Percentiles rank a stretch among this genome's conserved stretches.
Evolutionary conservation across 2,329 filamentous ascomycete genomes (phyloP).

Genomic region (Aspergillus sp.): DNA sequence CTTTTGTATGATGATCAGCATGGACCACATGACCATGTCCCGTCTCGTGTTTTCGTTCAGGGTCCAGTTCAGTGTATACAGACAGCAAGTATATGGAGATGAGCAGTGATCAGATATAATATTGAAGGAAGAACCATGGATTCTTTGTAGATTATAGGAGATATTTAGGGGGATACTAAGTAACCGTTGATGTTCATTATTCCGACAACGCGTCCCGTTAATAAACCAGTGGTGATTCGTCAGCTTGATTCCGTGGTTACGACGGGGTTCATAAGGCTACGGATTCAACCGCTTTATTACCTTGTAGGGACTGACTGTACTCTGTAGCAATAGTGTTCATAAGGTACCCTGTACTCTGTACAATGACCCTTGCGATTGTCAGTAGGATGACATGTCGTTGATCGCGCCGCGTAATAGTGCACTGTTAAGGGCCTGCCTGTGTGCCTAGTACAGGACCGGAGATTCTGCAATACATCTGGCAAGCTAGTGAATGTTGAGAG

Average conservation of each 20-base stretch:
- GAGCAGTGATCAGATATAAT: too few relatives aligned
- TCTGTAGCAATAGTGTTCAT: not conserved
- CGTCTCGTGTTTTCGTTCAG: not conserved
- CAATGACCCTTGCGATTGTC: not conserved
- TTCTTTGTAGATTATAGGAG: too few relatives aligned
- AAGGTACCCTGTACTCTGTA: not conserved
- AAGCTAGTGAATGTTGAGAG: too few relatives aligned
- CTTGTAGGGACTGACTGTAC: not conserved
- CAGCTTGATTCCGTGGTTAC: not conserved
- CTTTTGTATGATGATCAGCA: not conserved
- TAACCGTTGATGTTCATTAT: too few relatives aligned
- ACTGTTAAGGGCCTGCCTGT: constrained; percentile 5
- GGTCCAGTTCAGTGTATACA: not conserved
- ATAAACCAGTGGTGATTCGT: too few relatives aligned
- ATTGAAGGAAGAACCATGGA: too few relatives aligned
- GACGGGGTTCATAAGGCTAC: constrained; percentile 7
- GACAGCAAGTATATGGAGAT: too few relatives aligned
- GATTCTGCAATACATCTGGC: too few relatives aligned
- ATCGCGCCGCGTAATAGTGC: constrained; percentile 4
- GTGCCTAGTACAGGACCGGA: too few relatives aligned
- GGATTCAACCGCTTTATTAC: constrained; percentile 4
- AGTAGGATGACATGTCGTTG: constrained; percentile 1
- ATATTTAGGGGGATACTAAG: too few relatives aligned
- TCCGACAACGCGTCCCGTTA: too few relatives aligned
- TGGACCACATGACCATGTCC: not conserved